These are phyloP conservation scores for Penicillium sp. DNA, from an alignment of 2,329 filamentous ascomycete species.

Conservation along the genomic window DNA sequence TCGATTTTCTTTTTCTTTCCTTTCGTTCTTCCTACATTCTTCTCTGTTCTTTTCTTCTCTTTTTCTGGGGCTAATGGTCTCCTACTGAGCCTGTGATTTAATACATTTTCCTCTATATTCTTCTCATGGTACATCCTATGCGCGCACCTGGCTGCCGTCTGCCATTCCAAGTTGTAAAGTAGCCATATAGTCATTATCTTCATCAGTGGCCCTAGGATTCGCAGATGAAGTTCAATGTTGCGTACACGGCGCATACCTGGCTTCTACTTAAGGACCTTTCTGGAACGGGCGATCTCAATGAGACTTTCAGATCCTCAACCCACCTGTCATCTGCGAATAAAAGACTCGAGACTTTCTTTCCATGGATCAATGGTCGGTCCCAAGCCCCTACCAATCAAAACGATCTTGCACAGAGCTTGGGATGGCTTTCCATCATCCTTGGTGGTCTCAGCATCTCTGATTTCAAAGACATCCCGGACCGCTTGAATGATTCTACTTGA, in stretches of 20 bases:
- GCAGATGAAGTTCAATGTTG: no score
- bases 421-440: constrained; percentile 17
- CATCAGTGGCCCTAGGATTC: no score
- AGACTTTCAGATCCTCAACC: no score
- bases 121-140: neutral
- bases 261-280: neutral
- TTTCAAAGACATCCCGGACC: constrained; percentile 88
- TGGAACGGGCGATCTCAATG: no score
- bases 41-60: no score
- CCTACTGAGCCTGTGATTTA: constrained; percentile 7
- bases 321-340: constrained; percentile 9
- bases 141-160: no score
- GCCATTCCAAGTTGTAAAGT: no score
- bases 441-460: constrained; percentile 55
- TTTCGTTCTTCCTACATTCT: constrained; percentile 8
- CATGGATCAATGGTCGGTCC: constrained; percentile 28
- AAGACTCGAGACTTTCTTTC: constrained; percentile 32
- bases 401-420: constrained; percentile 37
- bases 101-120: constrained; percentile 8
- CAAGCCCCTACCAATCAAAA: constrained; percentile 43
- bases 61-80: no score
- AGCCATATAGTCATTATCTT: no score
- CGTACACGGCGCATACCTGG: neutral
- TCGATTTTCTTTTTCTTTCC: constrained; percentile 7
- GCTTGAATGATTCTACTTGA: constrained; percentile 75